Evolutionary conservation across 2,329 filamentous ascomycete species (phyloP).

Genomic region (Aciculosporium take): DNA sequence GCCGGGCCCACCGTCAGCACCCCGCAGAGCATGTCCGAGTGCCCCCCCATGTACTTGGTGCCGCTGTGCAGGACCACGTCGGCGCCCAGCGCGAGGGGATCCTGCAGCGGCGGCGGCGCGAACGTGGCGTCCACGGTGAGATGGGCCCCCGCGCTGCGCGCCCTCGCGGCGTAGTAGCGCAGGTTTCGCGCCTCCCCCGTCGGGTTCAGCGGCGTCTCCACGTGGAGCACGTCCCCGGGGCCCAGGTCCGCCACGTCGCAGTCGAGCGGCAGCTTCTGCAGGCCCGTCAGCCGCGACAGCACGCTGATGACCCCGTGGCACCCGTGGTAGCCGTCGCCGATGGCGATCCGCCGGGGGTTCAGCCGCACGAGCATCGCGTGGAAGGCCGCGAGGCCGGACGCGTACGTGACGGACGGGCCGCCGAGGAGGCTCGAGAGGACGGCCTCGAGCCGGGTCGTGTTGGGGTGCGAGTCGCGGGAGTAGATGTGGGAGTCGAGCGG

Average conservation of each 20-base stretch:
- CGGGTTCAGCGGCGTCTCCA: conserved; percentile 91
- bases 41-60: conserved; percentile 92
- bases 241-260: conserved; percentile 52
- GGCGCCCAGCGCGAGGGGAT: conserved; percentile 69
- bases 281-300: conserved; percentile 59
- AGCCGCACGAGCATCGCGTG: conserved; percentile 75
- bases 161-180: conserved; percentile 53
- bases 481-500: conserved; percentile 59
- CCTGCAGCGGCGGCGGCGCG: conserved; percentile 74
- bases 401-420: conserved; percentile 60
- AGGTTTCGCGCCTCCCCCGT: conserved; percentile 70
- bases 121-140: conserved; percentile 86
- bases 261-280: conserved; percentile 58
- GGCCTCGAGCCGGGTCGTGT: conserved; percentile 71
- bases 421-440: conserved; percentile 61
- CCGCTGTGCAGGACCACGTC: conserved; percentile 86
- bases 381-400: conserved; percentile 75
- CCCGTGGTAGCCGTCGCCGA: conserved; percentile 81
- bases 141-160: conserved; percentile 56
- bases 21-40: conserved; percentile 86
- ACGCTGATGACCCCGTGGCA: conserved; percentile 74
- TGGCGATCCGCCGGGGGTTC: conserved; percentile 70
- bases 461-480: conserved; percentile 67
- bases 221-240: conserved; percentile 70
- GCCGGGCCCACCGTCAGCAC: conserved; percentile 53